phyloP scores from a whole-genome alignment of 1,284 basidiomycete genomes.

The Cystobasidiaceae sp. region DNA sequence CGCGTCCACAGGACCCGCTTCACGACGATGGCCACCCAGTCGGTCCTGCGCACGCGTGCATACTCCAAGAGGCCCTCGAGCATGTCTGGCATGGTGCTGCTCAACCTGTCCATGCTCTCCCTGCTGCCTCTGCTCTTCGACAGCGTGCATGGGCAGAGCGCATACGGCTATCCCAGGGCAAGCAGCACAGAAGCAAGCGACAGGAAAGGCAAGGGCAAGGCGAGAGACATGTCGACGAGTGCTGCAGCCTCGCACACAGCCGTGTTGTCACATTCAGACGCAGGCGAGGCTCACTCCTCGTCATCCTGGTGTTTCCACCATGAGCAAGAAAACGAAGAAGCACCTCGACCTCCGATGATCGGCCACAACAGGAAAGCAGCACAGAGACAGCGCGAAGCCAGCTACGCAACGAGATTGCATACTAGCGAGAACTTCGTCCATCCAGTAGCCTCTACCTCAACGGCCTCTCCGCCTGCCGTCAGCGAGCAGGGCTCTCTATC shows the following conservation, averaged over 20 bases:
- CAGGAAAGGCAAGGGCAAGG: background rate
- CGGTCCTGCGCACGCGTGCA: conserved; percentile 1
- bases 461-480: too few species aligned
- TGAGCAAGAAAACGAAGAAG: too few species aligned
- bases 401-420: too few species aligned
- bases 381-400: too few species aligned
- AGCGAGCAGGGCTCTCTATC: too few species aligned
- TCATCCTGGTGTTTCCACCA: too few species aligned
- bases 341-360: too few species aligned
- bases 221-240: conserved; percentile 2
- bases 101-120: conserved; percentile 28
- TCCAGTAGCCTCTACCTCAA: too few species aligned
- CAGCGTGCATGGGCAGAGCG: conserved; percentile 15
- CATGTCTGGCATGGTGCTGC: conserved; percentile 6
- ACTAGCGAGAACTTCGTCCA: too few species aligned
- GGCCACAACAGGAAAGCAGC: too few species aligned
- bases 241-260: too few species aligned
- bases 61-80: background rate
- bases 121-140: conserved; percentile 25
- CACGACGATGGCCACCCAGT: conserved; percentile 17
- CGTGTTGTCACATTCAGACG: background rate
- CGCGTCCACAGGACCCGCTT: conserved; percentile 3
- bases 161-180: conserved; percentile 17
- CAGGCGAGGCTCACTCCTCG: background rate
- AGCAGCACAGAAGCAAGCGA: background rate